These are phyloP conservation scores for Ocimum tenuiflorum DNA, from an alignment of 257 asterid genomes.

Conservation along the genomic window DNA sequence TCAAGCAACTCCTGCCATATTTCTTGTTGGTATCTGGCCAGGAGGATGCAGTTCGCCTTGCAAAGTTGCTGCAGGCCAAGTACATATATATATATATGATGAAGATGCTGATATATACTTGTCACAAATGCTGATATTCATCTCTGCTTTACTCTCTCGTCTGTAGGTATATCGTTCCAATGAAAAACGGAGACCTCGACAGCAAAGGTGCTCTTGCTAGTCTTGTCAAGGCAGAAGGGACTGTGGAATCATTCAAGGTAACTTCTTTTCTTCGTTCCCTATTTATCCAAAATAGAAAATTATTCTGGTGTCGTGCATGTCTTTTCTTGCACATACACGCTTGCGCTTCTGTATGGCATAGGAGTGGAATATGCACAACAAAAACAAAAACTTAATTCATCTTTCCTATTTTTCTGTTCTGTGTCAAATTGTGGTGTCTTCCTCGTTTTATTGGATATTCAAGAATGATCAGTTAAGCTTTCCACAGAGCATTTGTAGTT, in stretches of 20 bases:
- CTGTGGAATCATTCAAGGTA: slow-evolving; percentile 79
- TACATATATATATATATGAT: slow-evolving; percentile 4
- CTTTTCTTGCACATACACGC: too few species aligned
- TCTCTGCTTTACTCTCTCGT: not conserved
- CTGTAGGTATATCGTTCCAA: slow-evolving; percentile 61
- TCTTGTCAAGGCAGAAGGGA: slow-evolving; percentile 53
- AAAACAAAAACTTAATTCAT: too few species aligned
- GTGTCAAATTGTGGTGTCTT: too few species aligned
- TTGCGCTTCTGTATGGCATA: too few species aligned
- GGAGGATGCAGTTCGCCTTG: slow-evolving; percentile 83
- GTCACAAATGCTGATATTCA: not conserved
- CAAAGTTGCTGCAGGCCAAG: slow-evolving; percentile 67
- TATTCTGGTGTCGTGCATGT: too few species aligned
- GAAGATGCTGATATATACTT: not conserved
- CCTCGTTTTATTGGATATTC: too few species aligned
- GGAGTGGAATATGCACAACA: too few species aligned
- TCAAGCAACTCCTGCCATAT: slow-evolving; percentile 68
- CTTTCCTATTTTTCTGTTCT: too few species aligned
- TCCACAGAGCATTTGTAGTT: not conserved
- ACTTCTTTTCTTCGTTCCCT: not conserved
- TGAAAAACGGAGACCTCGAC: slow-evolving; percentile 88
- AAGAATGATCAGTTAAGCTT: too few species aligned
- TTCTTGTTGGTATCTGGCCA: slow-evolving; percentile 85
- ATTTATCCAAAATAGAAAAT: too few species aligned
- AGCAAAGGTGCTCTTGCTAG: slow-evolving; percentile 68